Percentiles rank a stretch among this genome's conserved stretches.
These are phyloP conservation scores for Podaxis sp. DNA, from an alignment of 768 basidiomycete species.

Conservation along the genomic window DNA sequence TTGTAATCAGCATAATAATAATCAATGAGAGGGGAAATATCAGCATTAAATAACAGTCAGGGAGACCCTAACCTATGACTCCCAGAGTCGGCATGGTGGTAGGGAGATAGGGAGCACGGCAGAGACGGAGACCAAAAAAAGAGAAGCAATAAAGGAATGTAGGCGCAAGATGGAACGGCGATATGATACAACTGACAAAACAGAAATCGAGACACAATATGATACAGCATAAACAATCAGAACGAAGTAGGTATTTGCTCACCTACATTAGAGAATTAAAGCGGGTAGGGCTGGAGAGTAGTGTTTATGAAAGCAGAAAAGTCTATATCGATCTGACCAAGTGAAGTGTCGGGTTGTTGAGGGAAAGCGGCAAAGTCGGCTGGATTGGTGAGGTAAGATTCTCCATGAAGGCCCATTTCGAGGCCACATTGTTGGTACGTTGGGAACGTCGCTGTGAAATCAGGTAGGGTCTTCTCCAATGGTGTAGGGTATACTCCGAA, in stretches of 20 bases:
- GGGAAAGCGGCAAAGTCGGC: slow-evolving; percentile 17
- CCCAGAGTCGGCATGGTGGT: slow-evolving; percentile 1
- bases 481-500: slow-evolving; percentile 26
- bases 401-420: slow-evolving; percentile 14
- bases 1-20: slow-evolving; percentile 10
- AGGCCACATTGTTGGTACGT: slow-evolving; percentile 20
- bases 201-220: neutral
- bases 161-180: neutral
- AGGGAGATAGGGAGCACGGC: neutral
- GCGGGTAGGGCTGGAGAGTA: slow-evolving; percentile 23
- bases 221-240: slow-evolving; percentile 16
- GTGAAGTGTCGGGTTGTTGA: slow-evolving; percentile 16
- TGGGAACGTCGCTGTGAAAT: slow-evolving; percentile 20
- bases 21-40: neutral
- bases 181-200: slow-evolving; percentile 10
- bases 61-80: neutral
- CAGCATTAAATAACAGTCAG: neutral
- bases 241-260: neutral
- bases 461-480: slow-evolving; percentile 28
- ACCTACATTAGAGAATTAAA: neutral
- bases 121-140: neutral
- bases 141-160: neutral
- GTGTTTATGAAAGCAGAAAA: slow-evolving; percentile 37
- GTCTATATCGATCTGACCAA: slow-evolving; percentile 24
- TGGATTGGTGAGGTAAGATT: slow-evolving; percentile 15